A percentile compares a stretch with the other conserved stretches of the same genome.
Evolutionary conservation across 2,329 filamentous ascomycete genomes (phyloP).

Genomic region (Phyllachora maydis): DNA sequence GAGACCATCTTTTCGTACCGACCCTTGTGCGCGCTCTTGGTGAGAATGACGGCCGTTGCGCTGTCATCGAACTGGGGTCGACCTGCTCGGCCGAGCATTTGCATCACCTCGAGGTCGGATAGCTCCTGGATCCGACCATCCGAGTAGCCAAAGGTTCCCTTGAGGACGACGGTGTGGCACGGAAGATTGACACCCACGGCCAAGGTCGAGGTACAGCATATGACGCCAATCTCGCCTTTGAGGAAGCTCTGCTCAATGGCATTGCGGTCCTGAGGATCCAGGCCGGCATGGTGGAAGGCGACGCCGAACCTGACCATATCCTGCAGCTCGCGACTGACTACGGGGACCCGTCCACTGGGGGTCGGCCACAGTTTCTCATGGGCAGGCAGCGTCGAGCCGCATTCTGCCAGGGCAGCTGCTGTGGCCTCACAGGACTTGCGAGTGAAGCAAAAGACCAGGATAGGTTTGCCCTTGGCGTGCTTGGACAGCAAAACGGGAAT

Average conservation of each 20-base stretch:
- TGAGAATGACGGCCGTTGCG: conserved; percentile 64
- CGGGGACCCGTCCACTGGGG: conserved; percentile 25
- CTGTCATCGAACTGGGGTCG: conserved; percentile 65
- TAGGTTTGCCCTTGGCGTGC: conserved; percentile 51
- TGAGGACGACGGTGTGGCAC: conserved; percentile 66
- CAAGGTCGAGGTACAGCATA: conserved; percentile 74
- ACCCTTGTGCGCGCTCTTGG: conserved; percentile 37
- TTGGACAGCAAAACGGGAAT: conserved; percentile 44
- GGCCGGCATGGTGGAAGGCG: conserved; percentile 65
- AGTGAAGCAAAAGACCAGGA: conserved; percentile 70
- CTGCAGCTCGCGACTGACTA: conserved; percentile 39
- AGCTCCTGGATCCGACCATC: conserved; percentile 45
- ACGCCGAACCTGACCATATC: conserved; percentile 33
- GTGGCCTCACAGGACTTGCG: conserved; percentile 49
- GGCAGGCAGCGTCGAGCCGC: conserved; percentile 33
- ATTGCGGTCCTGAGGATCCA: conserved; percentile 41
- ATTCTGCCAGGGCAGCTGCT: conserved; percentile 43
- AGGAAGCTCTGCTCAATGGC: conserved; percentile 49
- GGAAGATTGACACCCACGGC: conserved; percentile 72
- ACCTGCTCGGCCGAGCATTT: conserved; percentile 74
- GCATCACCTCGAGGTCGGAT: conserved; percentile 69
- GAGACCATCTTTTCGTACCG: conserved; percentile 57
- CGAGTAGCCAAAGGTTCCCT: conserved; percentile 52
- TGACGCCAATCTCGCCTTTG: conserved; percentile 51
- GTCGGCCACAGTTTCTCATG: conserved; percentile 40